Evolutionary conservation across 129 eudicot genomes (phyloP).

Genomic region (Rutidosis leptorrhynchoides): DNA sequence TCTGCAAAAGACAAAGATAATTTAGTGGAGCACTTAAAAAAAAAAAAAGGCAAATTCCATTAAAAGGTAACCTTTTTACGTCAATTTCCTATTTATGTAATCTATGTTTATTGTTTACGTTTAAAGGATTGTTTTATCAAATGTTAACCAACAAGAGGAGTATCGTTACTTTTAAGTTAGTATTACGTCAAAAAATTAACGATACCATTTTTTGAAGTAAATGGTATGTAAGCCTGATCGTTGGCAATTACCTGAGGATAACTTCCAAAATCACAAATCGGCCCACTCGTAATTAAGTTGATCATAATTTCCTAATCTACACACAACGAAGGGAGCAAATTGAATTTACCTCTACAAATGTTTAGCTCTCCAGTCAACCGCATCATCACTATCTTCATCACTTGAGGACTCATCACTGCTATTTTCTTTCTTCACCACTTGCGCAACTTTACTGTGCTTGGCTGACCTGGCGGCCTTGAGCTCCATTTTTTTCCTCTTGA

Average conservation of each 20-base stretch:
- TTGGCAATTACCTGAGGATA: too few species aligned
- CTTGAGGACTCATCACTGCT: slow-evolving; percentile 59
- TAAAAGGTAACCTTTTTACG: too few species aligned
- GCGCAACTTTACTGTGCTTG: slow-evolving; percentile 26
- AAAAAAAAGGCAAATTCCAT: not conserved
- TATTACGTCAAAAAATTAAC: too few species aligned
- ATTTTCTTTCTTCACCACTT: slow-evolving; percentile 42
- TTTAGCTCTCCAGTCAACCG: slow-evolving; percentile 94
- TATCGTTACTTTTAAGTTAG: too few species aligned
- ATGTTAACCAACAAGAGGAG: too few species aligned
- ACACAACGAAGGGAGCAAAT: not conserved
- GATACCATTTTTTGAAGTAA: too few species aligned
- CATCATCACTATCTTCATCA: slow-evolving; percentile 72
- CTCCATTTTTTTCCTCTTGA: slow-evolving; percentile 73
- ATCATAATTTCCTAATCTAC: not conserved
- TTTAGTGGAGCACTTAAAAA: not conserved
- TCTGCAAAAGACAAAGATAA: slow-evolving; percentile 5
- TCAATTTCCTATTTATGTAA: too few species aligned
- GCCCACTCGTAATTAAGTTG: not conserved
- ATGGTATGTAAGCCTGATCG: too few species aligned
- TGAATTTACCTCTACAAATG: slow-evolving; percentile 46
- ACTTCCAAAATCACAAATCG: too few species aligned
- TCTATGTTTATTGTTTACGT: too few species aligned
- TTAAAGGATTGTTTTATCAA: too few species aligned
- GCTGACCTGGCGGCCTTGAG: slow-evolving; percentile 57